Base-by-base conservation (phyloP, 129 eudicot genomes). In the Silybum marianum region DNA sequence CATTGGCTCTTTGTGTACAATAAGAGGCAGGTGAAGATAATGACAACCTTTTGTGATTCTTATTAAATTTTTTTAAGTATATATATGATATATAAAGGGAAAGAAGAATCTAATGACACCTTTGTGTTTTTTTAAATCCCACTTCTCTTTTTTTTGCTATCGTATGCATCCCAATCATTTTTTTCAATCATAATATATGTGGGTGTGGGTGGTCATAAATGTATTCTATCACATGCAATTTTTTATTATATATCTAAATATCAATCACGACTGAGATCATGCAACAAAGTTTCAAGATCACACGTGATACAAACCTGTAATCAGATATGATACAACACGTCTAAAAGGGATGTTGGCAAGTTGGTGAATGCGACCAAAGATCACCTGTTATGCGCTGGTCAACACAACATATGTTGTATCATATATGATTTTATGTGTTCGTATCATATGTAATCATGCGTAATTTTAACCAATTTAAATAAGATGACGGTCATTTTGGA, bases 181-280 rank as follows among this genome's bases (percentile, higher is more conserved):
- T 48, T 51, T 51, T 51, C 63, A 18, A 51, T 16, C 63, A 51
- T 51, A 51, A 51, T 51, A 51, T 51, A 58, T 58, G 66, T 58
- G 66, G 66, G 66, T 58, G 66, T 58, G 66, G 66, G 66, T 58
- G 63, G 63, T 54, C 63, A 54, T 54, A 18, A 58, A n/a, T 58
- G 23, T 58, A 58, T 58, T 40, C 66, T 58, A 58, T 58, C 66
- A n/a, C 66, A 58, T 58, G 23, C 10, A 58, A 18, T 54, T 58
- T 58, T 58, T 58, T 1, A 58, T 58, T 18, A n/a, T 58, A 58
- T 18, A n/a, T n/a, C 19, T 18, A 9, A n/a, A 58, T 58, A 58
- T n/a, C 66, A 58, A 58, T n/a, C 66, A 18, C 21, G 18, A 0
- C 5, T 11, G n/a, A 12, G 58, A 48, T 48, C 4, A 48, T 48